Evolutionary conservation across 2,329 filamentous ascomycete species (phyloP).

Genomic region (Sodiomyces alkalinus): DNA sequence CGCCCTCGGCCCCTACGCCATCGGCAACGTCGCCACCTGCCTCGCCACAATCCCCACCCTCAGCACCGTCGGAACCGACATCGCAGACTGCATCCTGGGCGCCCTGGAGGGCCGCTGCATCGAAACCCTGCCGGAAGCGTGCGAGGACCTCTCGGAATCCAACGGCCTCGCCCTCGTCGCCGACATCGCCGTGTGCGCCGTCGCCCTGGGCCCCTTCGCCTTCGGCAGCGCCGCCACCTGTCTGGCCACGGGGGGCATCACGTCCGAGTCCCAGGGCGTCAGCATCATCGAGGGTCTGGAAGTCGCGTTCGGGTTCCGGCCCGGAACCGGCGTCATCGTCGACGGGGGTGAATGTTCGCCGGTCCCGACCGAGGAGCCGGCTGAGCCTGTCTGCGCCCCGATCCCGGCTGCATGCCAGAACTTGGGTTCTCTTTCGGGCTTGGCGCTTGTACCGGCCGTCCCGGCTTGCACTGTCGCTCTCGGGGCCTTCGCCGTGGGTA

Average conservation of each 20-base stretch:
- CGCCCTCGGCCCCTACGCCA: conserved; percentile 6
- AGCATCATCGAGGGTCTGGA: not conserved
- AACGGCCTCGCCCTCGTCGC: not conserved
- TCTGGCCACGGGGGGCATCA: conserved; percentile 1
- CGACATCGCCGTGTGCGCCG: not conserved
- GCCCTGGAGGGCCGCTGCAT: conserved; percentile 4
- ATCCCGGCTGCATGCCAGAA: not conserved
- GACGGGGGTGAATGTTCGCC: not conserved
- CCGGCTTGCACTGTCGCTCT: not conserved
- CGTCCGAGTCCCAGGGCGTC: not conserved
- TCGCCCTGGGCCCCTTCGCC: conserved; percentile 1
- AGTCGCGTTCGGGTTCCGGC: not conserved
- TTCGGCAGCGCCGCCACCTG: conserved; percentile 1
- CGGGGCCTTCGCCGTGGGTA: conserved; percentile 1
- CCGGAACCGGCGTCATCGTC: not conserved
- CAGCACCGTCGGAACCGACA: conserved; percentile 3
- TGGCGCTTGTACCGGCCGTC: not conserved
- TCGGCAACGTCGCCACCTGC: conserved; percentile 2
- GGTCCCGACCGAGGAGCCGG: not conserved
- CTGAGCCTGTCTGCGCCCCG: not conserved
- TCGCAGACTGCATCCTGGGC: conserved; percentile 4
- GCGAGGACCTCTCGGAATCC: not conserved
- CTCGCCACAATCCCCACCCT: conserved; percentile 2
- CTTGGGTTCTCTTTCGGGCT: not conserved
- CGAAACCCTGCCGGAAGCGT: conserved; percentile 2